Evolutionary conservation across 2,329 filamentous ascomycete genomes (phyloP).

Genomic region (Cytospora piceae): DNA sequence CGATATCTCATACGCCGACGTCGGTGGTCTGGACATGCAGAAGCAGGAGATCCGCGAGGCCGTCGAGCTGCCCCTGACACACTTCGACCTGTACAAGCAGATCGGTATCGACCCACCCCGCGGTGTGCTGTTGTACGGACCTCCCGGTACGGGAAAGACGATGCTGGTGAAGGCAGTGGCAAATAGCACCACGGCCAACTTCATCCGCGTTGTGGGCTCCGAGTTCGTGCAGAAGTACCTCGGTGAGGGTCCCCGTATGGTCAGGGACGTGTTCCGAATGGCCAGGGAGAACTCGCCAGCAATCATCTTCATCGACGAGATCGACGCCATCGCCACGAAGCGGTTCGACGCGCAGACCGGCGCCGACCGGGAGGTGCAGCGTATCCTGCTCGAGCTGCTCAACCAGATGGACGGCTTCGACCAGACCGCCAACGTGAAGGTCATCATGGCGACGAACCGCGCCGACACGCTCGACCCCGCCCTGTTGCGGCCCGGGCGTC

Average conservation of each 20-base stretch:
- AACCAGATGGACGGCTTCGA: conserved; percentile 99
- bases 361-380: conserved; percentile 96
- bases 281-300: conserved; percentile 96
- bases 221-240: conserved; percentile 99
- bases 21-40: conserved; percentile 98
- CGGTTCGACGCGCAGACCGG: conserved; percentile 98
- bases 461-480: conserved; percentile 96
- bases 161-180: conserved; percentile 98
- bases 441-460: conserved; percentile 99
- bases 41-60: conserved; percentile 99
- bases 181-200: conserved; percentile 96
- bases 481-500: conserved; percentile 87
- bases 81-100: conserved; percentile 98
- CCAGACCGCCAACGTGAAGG: conserved; percentile 98
- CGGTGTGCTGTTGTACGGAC: conserved; percentile 93
- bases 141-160: conserved; percentile 94
- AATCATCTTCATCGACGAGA: conserved; percentile 99
- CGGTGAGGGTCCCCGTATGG: conserved; percentile 97
- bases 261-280: conserved; percentile 98
- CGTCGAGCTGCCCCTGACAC: conserved; percentile 92
- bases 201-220: conserved; percentile 96
- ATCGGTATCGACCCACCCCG: conserved; percentile 98
- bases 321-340: conserved; percentile 98
- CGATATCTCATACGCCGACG: conserved; percentile 96
- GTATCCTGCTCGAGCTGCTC: conserved; percentile 93